Conservation (phyloP, 2,329 filamentous ascomycete species). For the Exophiala calicioides region DNA sequence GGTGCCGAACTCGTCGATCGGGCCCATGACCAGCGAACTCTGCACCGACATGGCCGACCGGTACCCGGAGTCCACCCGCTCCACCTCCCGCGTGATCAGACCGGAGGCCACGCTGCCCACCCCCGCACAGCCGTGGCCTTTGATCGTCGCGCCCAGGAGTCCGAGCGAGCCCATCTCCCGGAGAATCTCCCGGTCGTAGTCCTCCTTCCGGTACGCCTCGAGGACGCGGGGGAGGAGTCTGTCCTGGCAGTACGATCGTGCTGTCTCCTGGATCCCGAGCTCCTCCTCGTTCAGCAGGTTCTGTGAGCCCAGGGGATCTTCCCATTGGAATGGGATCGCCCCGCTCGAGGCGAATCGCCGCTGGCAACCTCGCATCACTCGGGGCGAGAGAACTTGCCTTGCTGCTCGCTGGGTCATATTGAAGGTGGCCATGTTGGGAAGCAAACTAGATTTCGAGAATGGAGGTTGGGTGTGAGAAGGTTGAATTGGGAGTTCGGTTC, state of each 20-base stretch:
- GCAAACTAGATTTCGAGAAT: no score
- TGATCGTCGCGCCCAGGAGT: conserved; percentile 79
- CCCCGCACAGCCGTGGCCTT: conserved; percentile 84
- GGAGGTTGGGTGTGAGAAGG: no score
- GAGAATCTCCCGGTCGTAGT: conserved; percentile 81
- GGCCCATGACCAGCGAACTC: conserved; percentile 88
- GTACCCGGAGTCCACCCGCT: conserved; percentile 88
- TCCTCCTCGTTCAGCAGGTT: conserved; percentile 86
- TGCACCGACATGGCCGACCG: conserved; percentile 91
- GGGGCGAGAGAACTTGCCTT: no score
- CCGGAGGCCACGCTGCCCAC: conserved; percentile 83
- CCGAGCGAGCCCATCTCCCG: conserved; percentile 90
- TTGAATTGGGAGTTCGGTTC: no score
- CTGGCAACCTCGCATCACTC: no score
- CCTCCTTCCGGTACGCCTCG: conserved; percentile 80
- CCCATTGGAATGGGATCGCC: conserved; percentile 76
- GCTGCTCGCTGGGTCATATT: not conserved
- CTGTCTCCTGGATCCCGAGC: conserved; percentile 82
- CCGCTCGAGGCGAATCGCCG: conserved; percentile 15
- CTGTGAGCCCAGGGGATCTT: conserved; percentile 76
- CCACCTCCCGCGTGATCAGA: conserved; percentile 84
- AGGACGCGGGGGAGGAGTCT: conserved; percentile 80
- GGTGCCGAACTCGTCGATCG: conserved; percentile 81
- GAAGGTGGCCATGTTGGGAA: not conserved
- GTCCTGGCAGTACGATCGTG: conserved; percentile 91